phyloP scores from a whole-genome alignment of 805 yeast species.

The Starmerella cellae region DNA sequence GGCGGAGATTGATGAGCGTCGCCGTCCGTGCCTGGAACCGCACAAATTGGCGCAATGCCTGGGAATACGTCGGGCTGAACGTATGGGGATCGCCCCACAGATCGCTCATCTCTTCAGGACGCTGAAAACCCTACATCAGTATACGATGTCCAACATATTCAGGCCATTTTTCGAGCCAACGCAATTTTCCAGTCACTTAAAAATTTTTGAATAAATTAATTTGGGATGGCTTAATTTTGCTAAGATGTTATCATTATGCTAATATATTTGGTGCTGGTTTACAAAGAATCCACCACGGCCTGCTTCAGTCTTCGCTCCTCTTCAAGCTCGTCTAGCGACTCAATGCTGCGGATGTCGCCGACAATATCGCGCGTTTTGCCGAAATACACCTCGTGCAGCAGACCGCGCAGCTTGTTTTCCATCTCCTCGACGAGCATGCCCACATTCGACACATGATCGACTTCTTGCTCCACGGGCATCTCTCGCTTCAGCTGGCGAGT shows the following conservation, averaged over 20 bases:
- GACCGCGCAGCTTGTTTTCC: conserved; percentile 73
- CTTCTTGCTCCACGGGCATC: conserved; percentile 34
- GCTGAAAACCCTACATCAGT: no score
- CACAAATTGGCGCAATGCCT: conserved; percentile 11
- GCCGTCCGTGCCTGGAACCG: background rate
- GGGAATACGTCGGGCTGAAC: conserved; percentile 3
- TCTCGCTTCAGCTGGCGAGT: conserved; percentile 63
- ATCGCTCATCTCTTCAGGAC: background rate
- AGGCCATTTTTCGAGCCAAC: no score
- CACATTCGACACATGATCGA: conserved; percentile 70
- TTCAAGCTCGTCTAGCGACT: conserved; percentile 28
- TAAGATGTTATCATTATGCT: no score
- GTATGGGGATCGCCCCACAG: conserved; percentile 1
- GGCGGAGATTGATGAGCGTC: background rate
- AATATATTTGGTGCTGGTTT: no score
- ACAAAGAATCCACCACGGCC: conserved; percentile 32
- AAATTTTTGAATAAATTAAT: no score
- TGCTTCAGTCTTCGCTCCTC: conserved; percentile 33
- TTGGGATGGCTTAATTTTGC: no score
- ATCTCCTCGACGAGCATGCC: conserved; percentile 79
- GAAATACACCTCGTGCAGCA: conserved; percentile 85
- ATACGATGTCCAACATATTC: no score
- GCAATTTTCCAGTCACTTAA: no score
- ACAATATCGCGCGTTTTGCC: conserved; percentile 86
- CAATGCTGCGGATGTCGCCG: conserved; percentile 46